phyloP scores from a whole-genome alignment of 805 yeast genomes.

The Saccharomyces jurei region DNA sequence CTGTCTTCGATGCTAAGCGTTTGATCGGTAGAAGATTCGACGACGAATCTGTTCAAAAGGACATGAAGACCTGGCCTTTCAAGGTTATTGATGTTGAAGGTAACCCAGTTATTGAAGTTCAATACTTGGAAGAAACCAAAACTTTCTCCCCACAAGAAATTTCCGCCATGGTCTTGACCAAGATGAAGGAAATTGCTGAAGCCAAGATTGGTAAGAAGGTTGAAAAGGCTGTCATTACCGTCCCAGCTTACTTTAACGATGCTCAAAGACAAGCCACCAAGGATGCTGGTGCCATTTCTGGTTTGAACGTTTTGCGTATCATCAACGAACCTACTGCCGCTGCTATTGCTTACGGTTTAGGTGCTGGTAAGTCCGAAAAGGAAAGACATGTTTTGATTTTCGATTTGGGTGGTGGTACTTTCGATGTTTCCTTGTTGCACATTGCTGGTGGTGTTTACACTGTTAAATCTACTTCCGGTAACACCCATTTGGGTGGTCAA shows the following conservation, averaged over 20 bases:
- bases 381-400: conserved; percentile 88
- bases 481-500: conserved; percentile 99
- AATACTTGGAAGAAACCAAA: conserved; percentile 60
- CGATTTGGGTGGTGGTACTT: conserved; percentile 98
- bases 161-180: conserved; percentile 68
- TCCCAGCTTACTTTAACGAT: conserved; percentile 72
- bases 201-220: conserved; percentile 63
- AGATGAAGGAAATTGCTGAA: conserved; percentile 77
- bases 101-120: conserved; percentile 62
- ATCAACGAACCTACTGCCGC: conserved; percentile 90
- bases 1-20: conserved; percentile 77
- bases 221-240: conserved; percentile 65
- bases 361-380: conserved; percentile 72
- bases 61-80: conserved; percentile 87
- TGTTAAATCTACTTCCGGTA: conserved; percentile 98
- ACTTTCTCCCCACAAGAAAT: conserved; percentile 68
- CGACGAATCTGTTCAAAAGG: conserved; percentile 73
- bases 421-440: conserved; percentile 89
- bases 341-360: conserved; percentile 97
- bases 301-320: conserved; percentile 69
- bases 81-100: conserved; percentile 56
- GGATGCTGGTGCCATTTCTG: conserved; percentile 76
- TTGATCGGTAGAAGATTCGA: conserved; percentile 73
- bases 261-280: conserved; percentile 77
- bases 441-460: conserved; percentile 95